Evolutionary conservation across 106 monocot species (phyloP), one percentile per base, ranked within the genome.

Genomic region (Posidonia australis): DNA sequence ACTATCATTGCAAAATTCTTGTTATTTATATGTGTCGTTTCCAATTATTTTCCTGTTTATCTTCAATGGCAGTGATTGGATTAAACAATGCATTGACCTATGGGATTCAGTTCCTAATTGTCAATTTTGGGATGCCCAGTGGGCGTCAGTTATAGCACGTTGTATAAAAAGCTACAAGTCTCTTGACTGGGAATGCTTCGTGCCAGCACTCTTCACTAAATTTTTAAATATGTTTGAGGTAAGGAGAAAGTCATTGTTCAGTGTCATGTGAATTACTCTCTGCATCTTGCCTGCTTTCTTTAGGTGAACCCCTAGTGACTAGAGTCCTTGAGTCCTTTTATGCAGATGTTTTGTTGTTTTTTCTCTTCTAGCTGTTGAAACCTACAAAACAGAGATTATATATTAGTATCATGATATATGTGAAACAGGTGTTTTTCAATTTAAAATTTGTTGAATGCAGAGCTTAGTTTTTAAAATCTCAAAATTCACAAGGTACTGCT

Each of bases 191-290:
- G 91, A 91, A 65, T 48, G 51, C 18, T 91, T 91, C 57, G 46
- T 91, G 44, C 84, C 98, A 27, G 60, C 27, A 36, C 82, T 98
- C 54, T 98, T 91, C 62, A 83, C 85, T 5, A 66, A 63, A 67
- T 88, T 77, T 62, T 61, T 98, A 58, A 98, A 98, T 81, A 79
- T 91, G 79, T 98, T 98, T 79, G 91, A 98, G 98, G 98, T 98
- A 23, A 67, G 70, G 19, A 46, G 49, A 45, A 22, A 59, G 10
- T 27, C 11, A 36, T 9, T 28, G 14, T 75, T 9, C 0, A 13
- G 13, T 63, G 73, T 55, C 26, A 46, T 69, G 56, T 10, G 36
- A 36, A 36, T 7, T 21, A 54, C 11, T 54, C 53, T 22, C 12
- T 54, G n/a, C n/a, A n/a, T n/a, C n/a, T n/a, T n/a, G n/a, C n/a